Percentiles rank a stretch among this genome's conserved stretches.
phyloP scores from a whole-genome alignment of 2,329 filamentous ascomycete genomes.

The Paradendryphiella salina region DNA sequence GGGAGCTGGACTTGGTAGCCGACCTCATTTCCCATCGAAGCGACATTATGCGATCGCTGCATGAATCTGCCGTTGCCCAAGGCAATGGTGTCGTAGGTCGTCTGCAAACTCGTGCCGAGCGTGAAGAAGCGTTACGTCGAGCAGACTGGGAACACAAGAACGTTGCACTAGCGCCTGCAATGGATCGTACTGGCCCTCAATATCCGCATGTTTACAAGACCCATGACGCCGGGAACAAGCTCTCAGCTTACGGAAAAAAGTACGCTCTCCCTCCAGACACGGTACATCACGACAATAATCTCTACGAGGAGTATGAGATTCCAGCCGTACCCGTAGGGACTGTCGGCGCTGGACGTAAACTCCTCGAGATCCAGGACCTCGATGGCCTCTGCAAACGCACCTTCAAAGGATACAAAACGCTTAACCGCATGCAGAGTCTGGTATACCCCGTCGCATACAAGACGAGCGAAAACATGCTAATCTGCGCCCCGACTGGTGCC shows the following conservation, averaged over 20 bases:
- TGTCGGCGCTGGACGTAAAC: conserved; percentile 70
- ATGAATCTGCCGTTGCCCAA: conserved; percentile 34
- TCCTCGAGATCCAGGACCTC: conserved; percentile 78
- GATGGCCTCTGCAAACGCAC: conserved; percentile 89
- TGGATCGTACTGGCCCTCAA: conserved; percentile 68
- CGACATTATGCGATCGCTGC: conserved; percentile 57
- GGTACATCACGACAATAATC: conserved; percentile 69
- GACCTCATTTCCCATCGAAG: conserved; percentile 80
- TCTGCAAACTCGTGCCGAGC: conserved; percentile 74
- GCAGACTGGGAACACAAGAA: conserved; percentile 85
- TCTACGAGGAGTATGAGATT: conserved; percentile 87
- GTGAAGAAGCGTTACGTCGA: conserved; percentile 74
- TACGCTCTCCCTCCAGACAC: conserved; percentile 81
- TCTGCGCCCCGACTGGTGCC: conserved; percentile 95
- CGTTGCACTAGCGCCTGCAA: conserved; percentile 68
- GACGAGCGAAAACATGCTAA: conserved; percentile 97
- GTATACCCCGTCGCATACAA: conserved; percentile 95
- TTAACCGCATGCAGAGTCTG: conserved; percentile 98
- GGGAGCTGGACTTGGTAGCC: conserved; percentile 89
- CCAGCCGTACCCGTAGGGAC: conserved; percentile 80
- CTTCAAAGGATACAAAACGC: conserved; percentile 87
- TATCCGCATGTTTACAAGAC: conserved; percentile 94
- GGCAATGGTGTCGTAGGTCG: conserved; percentile 56
- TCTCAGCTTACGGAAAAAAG: conserved; percentile 77
- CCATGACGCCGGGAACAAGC: conserved; percentile 80